Conservation (phyloP, 78 protist genomes). For the Dictyostelium capitatum region DNA sequence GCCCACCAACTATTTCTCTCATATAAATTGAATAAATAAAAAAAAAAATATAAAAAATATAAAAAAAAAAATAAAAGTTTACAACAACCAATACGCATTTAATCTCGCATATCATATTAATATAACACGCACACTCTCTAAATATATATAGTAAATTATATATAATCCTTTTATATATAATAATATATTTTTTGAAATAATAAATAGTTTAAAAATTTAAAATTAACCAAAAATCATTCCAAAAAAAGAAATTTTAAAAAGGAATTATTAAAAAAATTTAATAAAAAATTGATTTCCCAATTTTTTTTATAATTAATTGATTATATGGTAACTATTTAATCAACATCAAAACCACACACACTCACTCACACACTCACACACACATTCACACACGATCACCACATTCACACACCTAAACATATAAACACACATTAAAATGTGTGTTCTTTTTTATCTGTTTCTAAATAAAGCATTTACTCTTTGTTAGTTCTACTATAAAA, state of each 20-base stretch:
- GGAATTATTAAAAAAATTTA: too few species aligned
- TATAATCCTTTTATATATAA: background rate
- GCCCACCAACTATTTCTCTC: constrained; percentile 2
- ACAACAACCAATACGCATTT: too few species aligned
- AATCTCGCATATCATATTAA: too few species aligned
- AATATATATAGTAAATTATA: background rate
- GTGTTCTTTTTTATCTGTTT: background rate
- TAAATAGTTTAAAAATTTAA: background rate
- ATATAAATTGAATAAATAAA: background rate
- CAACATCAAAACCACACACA: background rate
- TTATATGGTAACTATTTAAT: constrained; percentile 18
- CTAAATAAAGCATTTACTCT: constrained; percentile 12
- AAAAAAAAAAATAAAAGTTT: background rate
- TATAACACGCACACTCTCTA: too few species aligned
- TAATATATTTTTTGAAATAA: background rate
- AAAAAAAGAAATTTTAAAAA: background rate
- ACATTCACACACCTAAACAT: background rate
- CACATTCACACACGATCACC: too few species aligned
- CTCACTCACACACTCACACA: too few species aligned
- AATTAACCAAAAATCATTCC: background rate
- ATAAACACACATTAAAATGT: too few species aligned
- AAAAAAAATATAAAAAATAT: background rate
- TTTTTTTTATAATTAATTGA: background rate
- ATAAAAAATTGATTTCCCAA: too few species aligned
- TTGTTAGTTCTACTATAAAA: background rate